phyloP scores from a whole-genome alignment of 345 rosid species.

The Pistacia atlantica region DNA sequence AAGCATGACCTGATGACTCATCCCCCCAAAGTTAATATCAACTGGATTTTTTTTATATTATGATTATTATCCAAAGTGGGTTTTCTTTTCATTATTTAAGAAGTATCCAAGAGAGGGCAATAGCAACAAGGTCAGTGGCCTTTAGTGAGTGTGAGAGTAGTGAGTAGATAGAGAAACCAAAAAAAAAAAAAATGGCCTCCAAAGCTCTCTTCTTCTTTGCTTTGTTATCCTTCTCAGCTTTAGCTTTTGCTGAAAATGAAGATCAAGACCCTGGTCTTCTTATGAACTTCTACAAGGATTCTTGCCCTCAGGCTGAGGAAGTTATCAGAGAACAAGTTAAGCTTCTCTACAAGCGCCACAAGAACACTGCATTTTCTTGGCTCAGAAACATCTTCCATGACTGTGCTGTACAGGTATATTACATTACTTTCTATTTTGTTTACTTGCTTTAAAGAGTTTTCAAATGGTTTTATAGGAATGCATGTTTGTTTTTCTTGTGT shows the following conservation, averaged over 20 bases:
- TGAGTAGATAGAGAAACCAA: neutral
- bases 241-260: slow-evolving; percentile 45
- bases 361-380: slow-evolving; percentile 99
- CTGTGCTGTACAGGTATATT: slow-evolving; percentile 86
- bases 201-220: slow-evolving; percentile 45
- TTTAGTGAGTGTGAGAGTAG: slow-evolving; percentile 7
- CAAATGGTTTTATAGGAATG: neutral
- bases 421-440: neutral
- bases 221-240: slow-evolving; percentile 49
- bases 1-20: neutral
- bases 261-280: slow-evolving; percentile 62
- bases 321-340: slow-evolving; percentile 84
- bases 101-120: neutral
- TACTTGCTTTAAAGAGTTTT: neutral
- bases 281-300: slow-evolving; percentile 84
- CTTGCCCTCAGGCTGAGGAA: slow-evolving; percentile 96
- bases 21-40: neutral
- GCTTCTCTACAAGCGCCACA: slow-evolving; percentile 97
- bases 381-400: slow-evolving; percentile 98
- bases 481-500: slow-evolving; percentile 13
- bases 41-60: neutral
- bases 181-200: slow-evolving; percentile 43
- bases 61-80: neutral
- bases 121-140: slow-evolving; percentile 25
- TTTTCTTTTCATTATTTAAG: slow-evolving; percentile 39